Conservation (phyloP, 192 early-diverging fungal species). For the Phycomyces blakesleeanus region DNA sequence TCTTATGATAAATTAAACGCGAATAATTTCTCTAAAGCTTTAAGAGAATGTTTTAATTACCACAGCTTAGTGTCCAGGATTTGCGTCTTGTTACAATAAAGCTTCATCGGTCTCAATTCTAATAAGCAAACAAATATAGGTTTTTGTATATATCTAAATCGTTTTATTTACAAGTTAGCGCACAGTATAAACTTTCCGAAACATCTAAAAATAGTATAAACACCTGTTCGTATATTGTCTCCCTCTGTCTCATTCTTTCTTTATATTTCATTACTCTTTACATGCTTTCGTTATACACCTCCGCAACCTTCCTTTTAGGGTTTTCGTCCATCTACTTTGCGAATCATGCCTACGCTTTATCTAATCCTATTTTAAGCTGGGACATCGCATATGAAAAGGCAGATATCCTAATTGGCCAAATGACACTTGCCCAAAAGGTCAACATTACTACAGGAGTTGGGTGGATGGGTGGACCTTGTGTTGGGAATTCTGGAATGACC, state of each 20-base stretch:
- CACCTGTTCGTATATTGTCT: background rate
- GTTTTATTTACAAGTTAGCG: conserved; percentile 12
- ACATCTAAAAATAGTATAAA: background rate
- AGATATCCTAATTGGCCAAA: conserved; percentile 24
- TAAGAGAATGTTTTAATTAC: too few relatives aligned
- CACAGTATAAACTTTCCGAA: conserved; percentile 20
- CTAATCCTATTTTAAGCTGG: conserved; percentile 11
- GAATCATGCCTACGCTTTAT: too few relatives aligned
- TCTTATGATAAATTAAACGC: too few relatives aligned
- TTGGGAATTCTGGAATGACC: conserved; percentile 42
- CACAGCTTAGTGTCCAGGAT: too few relatives aligned
- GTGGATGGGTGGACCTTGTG: conserved; percentile 34
- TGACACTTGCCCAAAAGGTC: conserved; percentile 46
- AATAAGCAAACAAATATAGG: too few relatives aligned
- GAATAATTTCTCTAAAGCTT: too few relatives aligned
- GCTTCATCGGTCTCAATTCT: too few relatives aligned
- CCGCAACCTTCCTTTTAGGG: background rate
- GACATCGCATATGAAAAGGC: conserved; percentile 21
- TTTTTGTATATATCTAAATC: too few relatives aligned
- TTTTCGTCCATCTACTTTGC: background rate
- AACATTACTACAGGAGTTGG: conserved; percentile 46
- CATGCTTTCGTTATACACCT: background rate
- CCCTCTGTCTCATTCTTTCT: background rate
- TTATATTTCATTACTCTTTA: background rate
- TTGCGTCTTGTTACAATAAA: too few relatives aligned